Evolutionary conservation across 2,329 filamentous ascomycete species (phyloP).

Genomic region (Clarireedia homoeocarpa): DNA sequence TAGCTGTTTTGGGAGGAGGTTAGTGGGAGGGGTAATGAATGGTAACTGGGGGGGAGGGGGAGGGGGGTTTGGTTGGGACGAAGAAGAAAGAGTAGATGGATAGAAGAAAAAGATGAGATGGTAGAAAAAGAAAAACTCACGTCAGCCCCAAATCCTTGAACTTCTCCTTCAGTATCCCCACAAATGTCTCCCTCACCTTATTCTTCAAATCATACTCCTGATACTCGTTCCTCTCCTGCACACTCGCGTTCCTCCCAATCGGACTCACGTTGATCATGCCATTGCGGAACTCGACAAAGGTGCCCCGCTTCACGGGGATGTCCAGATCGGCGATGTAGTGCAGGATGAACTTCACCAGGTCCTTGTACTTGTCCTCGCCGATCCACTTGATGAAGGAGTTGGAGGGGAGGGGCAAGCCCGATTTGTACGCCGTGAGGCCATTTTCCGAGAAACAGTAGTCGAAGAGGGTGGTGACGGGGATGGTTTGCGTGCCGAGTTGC

Average conservation of each 20-base stretch:
- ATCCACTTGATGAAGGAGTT: constrained; percentile 89
- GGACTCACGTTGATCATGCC: constrained; percentile 86
- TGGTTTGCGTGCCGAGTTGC: constrained; percentile 66
- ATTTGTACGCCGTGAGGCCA: constrained; percentile 82
- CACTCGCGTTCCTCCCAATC: constrained; percentile 77
- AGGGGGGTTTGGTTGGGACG: not conserved
- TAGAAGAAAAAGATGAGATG: not conserved
- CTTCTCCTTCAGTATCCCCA: constrained; percentile 66
- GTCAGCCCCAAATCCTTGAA: constrained; percentile 82
- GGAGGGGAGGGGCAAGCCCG: constrained; percentile 66
- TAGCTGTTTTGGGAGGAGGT: constrained; percentile 44
- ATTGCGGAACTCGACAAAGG: constrained; percentile 83
- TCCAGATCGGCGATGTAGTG: constrained; percentile 81
- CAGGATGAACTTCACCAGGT: constrained; percentile 66
- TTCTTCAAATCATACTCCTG: constrained; percentile 72
- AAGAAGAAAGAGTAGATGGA: not conserved
- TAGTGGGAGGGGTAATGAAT: not conserved
- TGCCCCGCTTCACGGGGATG: constrained; percentile 74
- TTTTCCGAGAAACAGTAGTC: constrained; percentile 98
- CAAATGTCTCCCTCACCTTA: constrained; percentile 68
- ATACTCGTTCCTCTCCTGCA: constrained; percentile 73
- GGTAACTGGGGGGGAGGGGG: not conserved
- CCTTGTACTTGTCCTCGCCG: constrained; percentile 76
- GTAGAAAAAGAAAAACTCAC: constrained; percentile 40
- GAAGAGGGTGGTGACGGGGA: constrained; percentile 75